Evolutionary conservation across 2,329 filamentous ascomycete species (phyloP).

Genomic region (Aciculosporium take): DNA sequence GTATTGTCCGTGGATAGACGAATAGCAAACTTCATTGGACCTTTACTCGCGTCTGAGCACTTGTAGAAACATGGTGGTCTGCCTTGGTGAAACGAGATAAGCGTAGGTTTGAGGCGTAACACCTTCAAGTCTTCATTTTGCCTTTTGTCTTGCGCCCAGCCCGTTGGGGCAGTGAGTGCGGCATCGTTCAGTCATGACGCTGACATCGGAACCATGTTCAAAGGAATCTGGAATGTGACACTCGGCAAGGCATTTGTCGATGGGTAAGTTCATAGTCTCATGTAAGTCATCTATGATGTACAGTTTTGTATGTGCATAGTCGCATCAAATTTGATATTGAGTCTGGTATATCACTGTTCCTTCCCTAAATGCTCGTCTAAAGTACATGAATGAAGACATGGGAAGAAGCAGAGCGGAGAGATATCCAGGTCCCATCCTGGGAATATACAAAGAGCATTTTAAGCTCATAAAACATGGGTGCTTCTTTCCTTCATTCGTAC

Average conservation of each 20-base stretch:
- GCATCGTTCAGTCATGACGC: no score
- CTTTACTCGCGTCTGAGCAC: constrained; percentile 5
- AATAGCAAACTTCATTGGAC: constrained; percentile 27
- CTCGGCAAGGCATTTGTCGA: no score
- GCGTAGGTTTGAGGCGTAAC: no score
- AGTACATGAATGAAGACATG: constrained; percentile 23
- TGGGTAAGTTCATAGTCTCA: no score
- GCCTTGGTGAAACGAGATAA: no score
- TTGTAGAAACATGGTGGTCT: neutral
- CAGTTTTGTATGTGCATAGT: no score
- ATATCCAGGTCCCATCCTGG: constrained; percentile 20
- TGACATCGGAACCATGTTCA: no score
- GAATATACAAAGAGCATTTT: constrained; percentile 23
- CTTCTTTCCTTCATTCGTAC: constrained; percentile 6
- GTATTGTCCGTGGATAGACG: constrained; percentile 28
- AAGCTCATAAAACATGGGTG: constrained; percentile 16
- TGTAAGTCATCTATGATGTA: neutral
- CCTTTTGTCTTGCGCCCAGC: no score
- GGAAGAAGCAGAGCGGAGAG: constrained; percentile 27
- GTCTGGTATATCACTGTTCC: constrained; percentile 17
- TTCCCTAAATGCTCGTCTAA: constrained; percentile 19
- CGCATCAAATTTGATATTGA: constrained; percentile 5
- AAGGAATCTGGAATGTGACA: no score
- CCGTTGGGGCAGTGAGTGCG: no score
- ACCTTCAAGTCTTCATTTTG: no score